Percentiles rank a stretch among this genome's conserved stretches.
Evolutionary conservation across 2,329 filamentous ascomycete species (phyloP).

Genomic region (Aureobasidium leucospermi): DNA sequence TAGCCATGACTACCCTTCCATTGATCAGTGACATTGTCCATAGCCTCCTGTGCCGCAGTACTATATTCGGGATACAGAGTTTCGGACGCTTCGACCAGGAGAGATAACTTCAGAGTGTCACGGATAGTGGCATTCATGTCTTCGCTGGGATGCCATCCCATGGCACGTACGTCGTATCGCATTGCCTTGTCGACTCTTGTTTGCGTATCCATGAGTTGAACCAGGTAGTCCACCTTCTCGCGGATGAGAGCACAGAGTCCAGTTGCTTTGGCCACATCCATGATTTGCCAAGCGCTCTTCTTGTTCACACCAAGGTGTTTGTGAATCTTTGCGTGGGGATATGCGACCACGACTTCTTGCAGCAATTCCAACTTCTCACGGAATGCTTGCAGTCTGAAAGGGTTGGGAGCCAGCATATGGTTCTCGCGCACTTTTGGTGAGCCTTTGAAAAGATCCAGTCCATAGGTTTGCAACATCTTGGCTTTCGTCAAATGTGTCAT

Average conservation of each 20-base stretch:
- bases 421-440: slow-evolving; percentile 38
- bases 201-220: slow-evolving; percentile 36
- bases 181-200: slow-evolving; percentile 38
- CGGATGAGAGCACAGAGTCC: slow-evolving; percentile 34
- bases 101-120: slow-evolving; percentile 37
- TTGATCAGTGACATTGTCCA: slow-evolving; percentile 33
- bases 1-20: slow-evolving; percentile 13
- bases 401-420: slow-evolving; percentile 10
- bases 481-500: slow-evolving; percentile 32
- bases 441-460: slow-evolving; percentile 29
- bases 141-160: slow-evolving; percentile 40
- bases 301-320: not conserved
- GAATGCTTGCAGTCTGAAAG: slow-evolving; percentile 35
- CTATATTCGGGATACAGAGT: slow-evolving; percentile 39
- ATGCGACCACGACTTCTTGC: slow-evolving; percentile 28
- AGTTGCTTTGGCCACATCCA: slow-evolving; percentile 34
- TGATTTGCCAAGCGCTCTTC: slow-evolving; percentile 34
- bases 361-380: slow-evolving; percentile 38
- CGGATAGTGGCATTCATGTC: slow-evolving; percentile 24
- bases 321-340: slow-evolving; percentile 1
- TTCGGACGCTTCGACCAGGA: slow-evolving; percentile 37
- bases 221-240: slow-evolving; percentile 38
- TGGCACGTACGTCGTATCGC: slow-evolving; percentile 37
- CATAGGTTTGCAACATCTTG: slow-evolving; percentile 40
- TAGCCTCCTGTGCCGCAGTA: slow-evolving; percentile 33